phyloP scores from a whole-genome alignment of 73 alveolate genomes.

The Tetrahymena borealis region DNA sequence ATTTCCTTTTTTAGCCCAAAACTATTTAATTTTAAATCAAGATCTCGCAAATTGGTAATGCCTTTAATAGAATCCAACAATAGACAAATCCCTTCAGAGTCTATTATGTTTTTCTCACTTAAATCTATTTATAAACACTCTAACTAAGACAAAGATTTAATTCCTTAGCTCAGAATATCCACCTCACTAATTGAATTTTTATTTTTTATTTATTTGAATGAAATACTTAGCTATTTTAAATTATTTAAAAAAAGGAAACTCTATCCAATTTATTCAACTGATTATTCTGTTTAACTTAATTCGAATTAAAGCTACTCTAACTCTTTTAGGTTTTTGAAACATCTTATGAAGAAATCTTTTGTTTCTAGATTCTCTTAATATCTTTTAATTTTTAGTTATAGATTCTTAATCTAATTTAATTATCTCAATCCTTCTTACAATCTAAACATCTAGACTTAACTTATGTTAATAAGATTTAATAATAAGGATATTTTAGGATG shows the following conservation, averaged over 20 bases:
- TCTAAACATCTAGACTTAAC: not conserved
- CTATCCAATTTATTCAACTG: not conserved
- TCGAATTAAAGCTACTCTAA: not conserved
- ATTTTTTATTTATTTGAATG: not conserved
- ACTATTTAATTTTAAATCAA: no score
- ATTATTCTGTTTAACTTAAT: not conserved
- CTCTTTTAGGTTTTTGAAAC: not conserved
- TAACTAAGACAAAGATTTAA: no score
- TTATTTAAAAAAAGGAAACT: not conserved
- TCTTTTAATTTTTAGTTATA: not conserved
- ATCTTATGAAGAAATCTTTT: not conserved
- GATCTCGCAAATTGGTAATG: no score
- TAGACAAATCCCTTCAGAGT: no score
- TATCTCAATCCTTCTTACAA: not conserved
- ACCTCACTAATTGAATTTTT: not conserved
- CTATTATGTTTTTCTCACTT: no score
- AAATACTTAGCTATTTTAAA: not conserved
- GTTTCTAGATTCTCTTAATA: not conserved
- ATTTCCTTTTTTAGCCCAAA: no score
- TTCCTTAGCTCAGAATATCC: no score
- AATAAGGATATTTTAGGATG: not conserved
- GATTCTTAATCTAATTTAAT: not conserved
- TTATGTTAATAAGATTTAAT: not conserved
- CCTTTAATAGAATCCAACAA: no score
- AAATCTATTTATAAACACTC: no score